phyloP scores from a whole-genome alignment of 257 asterid genomes.

The Forsythia viridissima region DNA sequence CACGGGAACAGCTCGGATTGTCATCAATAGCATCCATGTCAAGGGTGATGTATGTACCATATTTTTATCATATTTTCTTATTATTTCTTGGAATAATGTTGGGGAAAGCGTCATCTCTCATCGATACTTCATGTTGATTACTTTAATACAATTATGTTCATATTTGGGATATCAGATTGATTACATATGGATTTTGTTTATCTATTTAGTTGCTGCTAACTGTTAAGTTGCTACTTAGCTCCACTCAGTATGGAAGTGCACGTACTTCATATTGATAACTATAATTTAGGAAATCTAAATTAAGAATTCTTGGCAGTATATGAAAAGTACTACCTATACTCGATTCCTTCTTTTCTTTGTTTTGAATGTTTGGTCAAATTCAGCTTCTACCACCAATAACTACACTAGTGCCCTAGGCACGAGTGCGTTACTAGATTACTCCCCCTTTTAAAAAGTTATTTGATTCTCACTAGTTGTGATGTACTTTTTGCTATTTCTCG shows the following conservation, averaged over 20 bases:
- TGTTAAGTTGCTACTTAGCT: not conserved
- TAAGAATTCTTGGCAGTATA: not conserved
- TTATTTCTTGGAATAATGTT: not conserved
- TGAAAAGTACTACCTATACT: not conserved
- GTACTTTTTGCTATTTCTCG: not conserved
- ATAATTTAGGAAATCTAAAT: not conserved
- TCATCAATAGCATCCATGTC: slow-evolving; percentile 86
- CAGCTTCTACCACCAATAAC: not conserved
- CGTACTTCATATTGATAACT: not conserved
- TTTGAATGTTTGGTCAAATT: not conserved
- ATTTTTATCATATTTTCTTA: slow-evolving; percentile 8
- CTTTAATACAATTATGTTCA: not conserved
- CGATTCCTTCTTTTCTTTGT: not conserved
- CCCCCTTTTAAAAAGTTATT: not conserved
- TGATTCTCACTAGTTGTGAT: not conserved
- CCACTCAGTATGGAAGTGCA: not conserved
- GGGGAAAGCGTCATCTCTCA: not conserved
- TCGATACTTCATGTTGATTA: not conserved
- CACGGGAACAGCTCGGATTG: slow-evolving; percentile 92
- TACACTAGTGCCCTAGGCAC: not conserved
- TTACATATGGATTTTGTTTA: not conserved
- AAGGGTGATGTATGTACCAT: slow-evolving; percentile 89
- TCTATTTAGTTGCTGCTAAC: not conserved
- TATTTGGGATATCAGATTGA: not conserved
- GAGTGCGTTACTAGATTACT: not conserved